These are phyloP conservation scores for Salvia sclarea DNA, from an alignment of 305 asterid species.

Conservation along the genomic window DNA sequence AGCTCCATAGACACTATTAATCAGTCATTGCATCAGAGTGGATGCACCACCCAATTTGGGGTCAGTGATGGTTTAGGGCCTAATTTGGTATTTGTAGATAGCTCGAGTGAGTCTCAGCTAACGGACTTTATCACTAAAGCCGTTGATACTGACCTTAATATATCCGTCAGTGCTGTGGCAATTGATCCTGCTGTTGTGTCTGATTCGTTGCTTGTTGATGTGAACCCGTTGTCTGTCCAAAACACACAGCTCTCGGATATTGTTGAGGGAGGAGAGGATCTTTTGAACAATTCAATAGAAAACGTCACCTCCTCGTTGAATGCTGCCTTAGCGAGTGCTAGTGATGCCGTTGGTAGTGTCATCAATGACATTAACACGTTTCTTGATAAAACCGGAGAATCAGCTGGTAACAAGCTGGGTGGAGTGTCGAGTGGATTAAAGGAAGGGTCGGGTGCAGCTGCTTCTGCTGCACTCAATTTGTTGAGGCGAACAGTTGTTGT, in stretches of 20 bases:
- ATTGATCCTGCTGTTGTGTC: constrained; percentile 42
- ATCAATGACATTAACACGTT: constrained; percentile 43
- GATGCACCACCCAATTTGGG: constrained; percentile 31
- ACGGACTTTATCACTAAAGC: constrained; percentile 35
- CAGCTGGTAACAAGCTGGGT: constrained; percentile 55
- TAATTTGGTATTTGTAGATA: constrained; percentile 47
- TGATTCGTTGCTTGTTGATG: constrained; percentile 40
- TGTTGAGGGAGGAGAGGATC: constrained; percentile 49
- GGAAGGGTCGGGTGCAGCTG: constrained; percentile 65
- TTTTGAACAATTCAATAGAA: constrained; percentile 53
- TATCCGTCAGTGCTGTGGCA: constrained; percentile 32
- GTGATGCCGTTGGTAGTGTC: constrained; percentile 50
- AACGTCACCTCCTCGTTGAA: constrained; percentile 49
- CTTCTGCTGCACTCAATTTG: constrained; percentile 53
- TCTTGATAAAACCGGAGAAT: constrained; percentile 57
- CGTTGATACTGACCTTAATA: too few relatives aligned
- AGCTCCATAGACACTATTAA: constrained; percentile 30
- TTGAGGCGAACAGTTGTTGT: constrained; percentile 51
- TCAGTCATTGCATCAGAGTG: constrained; percentile 30
- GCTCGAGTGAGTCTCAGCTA: constrained; percentile 43
- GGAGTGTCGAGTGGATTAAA: constrained; percentile 56
- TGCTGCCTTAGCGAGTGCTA: constrained; percentile 44
- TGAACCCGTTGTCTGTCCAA: constrained; percentile 45
- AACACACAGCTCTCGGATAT: constrained; percentile 39
- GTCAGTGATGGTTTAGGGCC: constrained; percentile 33